phyloP scores from a whole-genome alignment of 441 rosid genomes.

The Brassica balearica region DNA sequence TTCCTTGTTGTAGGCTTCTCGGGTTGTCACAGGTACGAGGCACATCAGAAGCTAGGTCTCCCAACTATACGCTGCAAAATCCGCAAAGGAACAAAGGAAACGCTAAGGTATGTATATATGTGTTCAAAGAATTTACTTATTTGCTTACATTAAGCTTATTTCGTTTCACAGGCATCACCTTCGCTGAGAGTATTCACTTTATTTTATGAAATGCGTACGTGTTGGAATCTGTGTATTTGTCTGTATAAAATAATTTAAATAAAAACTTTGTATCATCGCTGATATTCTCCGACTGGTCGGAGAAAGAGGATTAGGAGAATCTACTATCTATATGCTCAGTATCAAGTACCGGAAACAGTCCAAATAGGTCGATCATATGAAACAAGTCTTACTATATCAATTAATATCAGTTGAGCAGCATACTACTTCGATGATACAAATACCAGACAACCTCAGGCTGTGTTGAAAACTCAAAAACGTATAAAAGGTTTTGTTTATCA shows the following conservation, averaged over 20 bases:
- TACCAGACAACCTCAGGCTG: neutral
- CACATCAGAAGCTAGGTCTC: conserved; percentile 82
- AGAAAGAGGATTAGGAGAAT: neutral
- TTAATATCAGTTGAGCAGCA: neutral
- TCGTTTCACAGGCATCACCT: conserved; percentile 51
- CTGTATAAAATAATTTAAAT: neutral
- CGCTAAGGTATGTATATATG: conserved; percentile 57
- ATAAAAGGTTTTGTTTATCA: neutral
- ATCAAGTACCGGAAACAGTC: neutral
- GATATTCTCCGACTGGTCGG: conserved; percentile 10
- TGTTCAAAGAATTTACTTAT: neutral
- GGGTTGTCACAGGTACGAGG: conserved; percentile 91
- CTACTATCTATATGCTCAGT: neutral
- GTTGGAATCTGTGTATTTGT: neutral
- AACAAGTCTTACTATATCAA: neutral
- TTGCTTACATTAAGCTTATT: conserved; percentile 9
- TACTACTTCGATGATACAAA: neutral
- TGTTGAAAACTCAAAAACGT: neutral
- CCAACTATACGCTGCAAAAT: conserved; percentile 89
- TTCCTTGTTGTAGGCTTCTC: conserved; percentile 68
- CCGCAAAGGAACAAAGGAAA: conserved; percentile 86
- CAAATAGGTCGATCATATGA: neutral
- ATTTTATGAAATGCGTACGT: neutral
- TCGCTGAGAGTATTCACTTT: conserved; percentile 39
- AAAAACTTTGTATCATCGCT: conserved; percentile 18